phyloP scores from a whole-genome alignment of 2,329 filamentous ascomycete genomes.

The Hypoxylon sp. region DNA sequence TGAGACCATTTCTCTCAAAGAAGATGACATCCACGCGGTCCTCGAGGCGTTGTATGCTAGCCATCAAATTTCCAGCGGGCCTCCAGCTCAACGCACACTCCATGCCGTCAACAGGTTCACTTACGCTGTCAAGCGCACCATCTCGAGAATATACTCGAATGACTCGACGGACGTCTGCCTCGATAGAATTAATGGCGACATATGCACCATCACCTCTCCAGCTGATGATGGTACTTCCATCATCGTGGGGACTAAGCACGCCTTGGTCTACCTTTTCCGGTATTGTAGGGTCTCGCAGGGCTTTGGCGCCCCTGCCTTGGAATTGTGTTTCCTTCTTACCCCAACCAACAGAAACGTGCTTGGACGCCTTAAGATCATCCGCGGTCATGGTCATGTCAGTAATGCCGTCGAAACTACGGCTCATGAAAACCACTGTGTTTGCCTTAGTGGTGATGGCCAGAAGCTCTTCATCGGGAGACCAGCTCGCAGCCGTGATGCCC shows the following conservation, averaged over 20 bases:
- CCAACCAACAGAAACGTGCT: slow-evolving; percentile 97
- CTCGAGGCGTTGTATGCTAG: slow-evolving; percentile 81
- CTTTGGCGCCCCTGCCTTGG: slow-evolving; percentile 88
- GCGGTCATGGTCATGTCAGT: slow-evolving; percentile 78
- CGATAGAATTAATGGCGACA: slow-evolving; percentile 87
- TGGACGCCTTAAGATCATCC: slow-evolving; percentile 88
- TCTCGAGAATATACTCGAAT: slow-evolving; percentile 93
- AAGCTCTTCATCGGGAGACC: slow-evolving; percentile 96
- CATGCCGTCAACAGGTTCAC: slow-evolving; percentile 93
- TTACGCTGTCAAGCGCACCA: slow-evolving; percentile 90
- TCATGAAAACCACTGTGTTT: slow-evolving; percentile 91
- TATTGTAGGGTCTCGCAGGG: slow-evolving; percentile 92
- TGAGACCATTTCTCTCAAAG: slow-evolving; percentile 96
- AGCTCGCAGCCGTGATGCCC: slow-evolving; percentile 88
- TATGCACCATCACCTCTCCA: slow-evolving; percentile 97
- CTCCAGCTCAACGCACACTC: slow-evolving; percentile 91
- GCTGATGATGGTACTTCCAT: slow-evolving; percentile 79
- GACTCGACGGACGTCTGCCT: slow-evolving; percentile 77
- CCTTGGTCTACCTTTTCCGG: slow-evolving; percentile 93
- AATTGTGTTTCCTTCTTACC: slow-evolving; percentile 99
- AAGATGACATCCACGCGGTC: slow-evolving; percentile 87
- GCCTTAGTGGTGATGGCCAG: slow-evolving; percentile 85
- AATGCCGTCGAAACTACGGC: slow-evolving; percentile 87
- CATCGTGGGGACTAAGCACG: slow-evolving; percentile 79
- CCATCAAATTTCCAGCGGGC: slow-evolving; percentile 90